These are phyloP conservation scores for Calocybe gangraenosa DNA, from an alignment of 768 basidiomycete genomes.

Conservation along the genomic window DNA sequence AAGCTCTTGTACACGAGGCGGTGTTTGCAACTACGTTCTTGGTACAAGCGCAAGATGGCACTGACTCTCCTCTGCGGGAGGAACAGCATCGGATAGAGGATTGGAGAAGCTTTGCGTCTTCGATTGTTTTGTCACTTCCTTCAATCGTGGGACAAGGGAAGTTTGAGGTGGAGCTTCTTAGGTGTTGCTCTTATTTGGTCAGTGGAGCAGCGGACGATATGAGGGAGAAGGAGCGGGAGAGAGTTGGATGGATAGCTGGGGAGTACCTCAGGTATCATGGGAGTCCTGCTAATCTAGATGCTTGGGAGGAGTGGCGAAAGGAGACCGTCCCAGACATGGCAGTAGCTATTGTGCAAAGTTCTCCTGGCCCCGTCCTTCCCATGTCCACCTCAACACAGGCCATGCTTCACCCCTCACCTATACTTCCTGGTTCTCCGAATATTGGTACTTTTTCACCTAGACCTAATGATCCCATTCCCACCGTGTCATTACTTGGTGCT, in stretches of 20 bases:
- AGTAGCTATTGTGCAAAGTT: slow-evolving; percentile 21
- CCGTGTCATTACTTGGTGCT: slow-evolving; percentile 44
- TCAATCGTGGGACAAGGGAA: slow-evolving; percentile 44
- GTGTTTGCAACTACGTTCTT: slow-evolving; percentile 73
- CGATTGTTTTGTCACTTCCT: slow-evolving; percentile 60
- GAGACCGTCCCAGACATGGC: slow-evolving; percentile 44
- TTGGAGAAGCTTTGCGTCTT: slow-evolving; percentile 64
- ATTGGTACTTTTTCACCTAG: slow-evolving; percentile 50
- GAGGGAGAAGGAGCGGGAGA: slow-evolving; percentile 33
- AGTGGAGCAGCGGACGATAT: slow-evolving; percentile 44
- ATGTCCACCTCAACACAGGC: slow-evolving; percentile 50
- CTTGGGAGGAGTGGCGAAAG: slow-evolving; percentile 57
- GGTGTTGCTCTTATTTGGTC: slow-evolving; percentile 64
- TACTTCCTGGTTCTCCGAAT: slow-evolving; percentile 42
- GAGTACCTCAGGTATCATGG: slow-evolving; percentile 64
- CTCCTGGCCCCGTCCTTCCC: slow-evolving; percentile 27
- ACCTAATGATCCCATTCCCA: slow-evolving; percentile 36
- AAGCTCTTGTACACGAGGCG: slow-evolving; percentile 78
- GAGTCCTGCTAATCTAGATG: slow-evolving; percentile 40
- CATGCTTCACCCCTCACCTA: slow-evolving; percentile 43
- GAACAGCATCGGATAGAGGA: slow-evolving; percentile 17
- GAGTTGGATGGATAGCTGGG: slow-evolving; percentile 61
- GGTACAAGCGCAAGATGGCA: slow-evolving; percentile 12
- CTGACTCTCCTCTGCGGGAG: slow-evolving; percentile 10
- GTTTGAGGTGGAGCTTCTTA: slow-evolving; percentile 68